These are phyloP conservation scores for Fereydounia khargensis DNA, from an alignment of 1,284 basidiomycete genomes.

Conservation along the genomic window DNA sequence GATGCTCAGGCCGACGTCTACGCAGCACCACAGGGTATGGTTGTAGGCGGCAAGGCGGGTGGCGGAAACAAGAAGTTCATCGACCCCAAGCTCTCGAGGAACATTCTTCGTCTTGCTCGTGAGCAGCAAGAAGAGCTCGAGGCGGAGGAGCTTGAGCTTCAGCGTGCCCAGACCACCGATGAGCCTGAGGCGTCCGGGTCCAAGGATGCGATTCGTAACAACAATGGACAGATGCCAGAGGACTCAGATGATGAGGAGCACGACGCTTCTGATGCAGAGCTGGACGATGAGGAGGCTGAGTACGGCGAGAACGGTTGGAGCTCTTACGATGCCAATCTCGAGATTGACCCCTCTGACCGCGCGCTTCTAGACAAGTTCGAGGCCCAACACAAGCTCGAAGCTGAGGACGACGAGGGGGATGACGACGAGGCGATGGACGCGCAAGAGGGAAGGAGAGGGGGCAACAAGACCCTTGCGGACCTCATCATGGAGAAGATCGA, in stretches of 20 bases:
- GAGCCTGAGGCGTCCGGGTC: slow-evolving; percentile 47
- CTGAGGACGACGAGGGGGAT: slow-evolving; percentile 15
- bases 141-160: slow-evolving; percentile 46
- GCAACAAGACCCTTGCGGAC: slow-evolving; percentile 69
- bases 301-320: slow-evolving; percentile 41
- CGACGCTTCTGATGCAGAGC: slow-evolving; percentile 38
- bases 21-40: slow-evolving; percentile 27
- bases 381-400: slow-evolving; percentile 22
- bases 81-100: slow-evolving; percentile 71
- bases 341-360: slow-evolving; percentile 51
- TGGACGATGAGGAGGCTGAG: slow-evolving; percentile 45
- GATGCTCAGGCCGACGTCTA: slow-evolving; percentile 9
- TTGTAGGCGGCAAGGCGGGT: slow-evolving; percentile 39
- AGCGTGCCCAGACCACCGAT: slow-evolving; percentile 58
- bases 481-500: slow-evolving; percentile 90
- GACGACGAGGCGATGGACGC: slow-evolving; percentile 4
- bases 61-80: slow-evolving; percentile 40
- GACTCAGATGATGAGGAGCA: slow-evolving; percentile 51
- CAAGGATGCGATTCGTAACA: slow-evolving; percentile 48
- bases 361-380: slow-evolving; percentile 50
- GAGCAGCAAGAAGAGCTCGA: slow-evolving; percentile 84
- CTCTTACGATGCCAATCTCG: slow-evolving; percentile 45
- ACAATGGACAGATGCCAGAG: slow-evolving; percentile 62
- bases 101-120: slow-evolving; percentile 86
- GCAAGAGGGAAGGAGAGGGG: slow-evolving; percentile 1